These are phyloP conservation scores for Debaryomyces psychrophilus DNA, from an alignment of 1,139 yeast species.

Conservation along the genomic window DNA sequence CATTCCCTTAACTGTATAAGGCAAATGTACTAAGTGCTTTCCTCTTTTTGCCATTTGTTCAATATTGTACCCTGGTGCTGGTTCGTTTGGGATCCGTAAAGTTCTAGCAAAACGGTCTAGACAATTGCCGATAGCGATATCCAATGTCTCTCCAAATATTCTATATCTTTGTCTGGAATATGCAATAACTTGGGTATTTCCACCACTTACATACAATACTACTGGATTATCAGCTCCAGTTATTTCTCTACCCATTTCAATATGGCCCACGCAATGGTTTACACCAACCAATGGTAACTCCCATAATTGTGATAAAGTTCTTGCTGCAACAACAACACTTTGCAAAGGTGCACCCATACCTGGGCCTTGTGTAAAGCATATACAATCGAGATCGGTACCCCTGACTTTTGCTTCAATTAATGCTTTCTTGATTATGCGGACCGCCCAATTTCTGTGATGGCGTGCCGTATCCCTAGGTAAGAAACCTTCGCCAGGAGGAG, in stretches of 20 bases:
- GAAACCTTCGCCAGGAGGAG: conserved; percentile 99
- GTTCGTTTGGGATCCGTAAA: conserved; percentile 83
- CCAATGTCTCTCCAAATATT: conserved; percentile 95
- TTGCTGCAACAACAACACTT: conserved; percentile 88
- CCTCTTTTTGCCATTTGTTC: conserved; percentile 89
- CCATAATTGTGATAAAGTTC: conserved; percentile 84
- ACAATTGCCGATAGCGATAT: conserved; percentile 96
- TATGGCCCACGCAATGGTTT: conserved; percentile 96
- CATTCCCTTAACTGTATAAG: conserved; percentile 98
- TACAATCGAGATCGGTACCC: conserved; percentile 73
- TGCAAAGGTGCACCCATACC: conserved; percentile 99
- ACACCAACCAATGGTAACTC: conserved; percentile 87
- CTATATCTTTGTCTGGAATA: conserved; percentile 90
- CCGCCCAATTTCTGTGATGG: conserved; percentile 96
- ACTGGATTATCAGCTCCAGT: conserved; percentile 96
- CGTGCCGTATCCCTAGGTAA: conserved; percentile 95
- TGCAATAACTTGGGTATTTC: conserved; percentile 97
- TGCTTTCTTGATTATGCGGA: conserved; percentile 70
- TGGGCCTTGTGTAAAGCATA: conserved; percentile 96
- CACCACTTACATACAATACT: conserved; percentile 95
- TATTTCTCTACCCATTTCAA: conserved; percentile 98
- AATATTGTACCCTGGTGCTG: conserved; percentile 96
- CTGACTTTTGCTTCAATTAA: conserved; percentile 63
- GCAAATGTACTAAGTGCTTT: conserved; percentile 70
- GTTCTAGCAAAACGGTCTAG: conserved; percentile 94